These are phyloP conservation scores for Cladophialophora carrionii DNA, from an alignment of 2,329 filamentous ascomycete species.

Conservation along the genomic window DNA sequence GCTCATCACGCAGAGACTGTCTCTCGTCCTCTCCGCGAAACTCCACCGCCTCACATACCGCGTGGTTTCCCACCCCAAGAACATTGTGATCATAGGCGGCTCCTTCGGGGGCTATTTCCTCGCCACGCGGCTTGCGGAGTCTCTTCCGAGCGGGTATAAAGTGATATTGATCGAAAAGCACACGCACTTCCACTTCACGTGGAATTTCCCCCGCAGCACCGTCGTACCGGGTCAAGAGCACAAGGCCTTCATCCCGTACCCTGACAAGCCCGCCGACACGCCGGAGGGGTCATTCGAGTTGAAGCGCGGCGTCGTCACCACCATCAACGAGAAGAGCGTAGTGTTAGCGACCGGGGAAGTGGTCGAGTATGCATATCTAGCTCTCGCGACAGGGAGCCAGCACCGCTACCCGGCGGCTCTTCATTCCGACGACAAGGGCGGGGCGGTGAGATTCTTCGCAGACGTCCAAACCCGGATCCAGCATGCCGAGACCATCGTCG, in stretches of 20 bases:
- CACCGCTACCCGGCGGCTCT: conserved; percentile 20
- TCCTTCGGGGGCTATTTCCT: conserved; percentile 61
- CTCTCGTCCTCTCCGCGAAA: conserved; percentile 8
- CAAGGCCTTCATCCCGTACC: conserved; percentile 65
- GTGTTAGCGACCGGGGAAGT: conserved; percentile 49
- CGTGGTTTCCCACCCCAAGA: conserved; percentile 27
- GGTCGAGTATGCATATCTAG: conserved; percentile 59
- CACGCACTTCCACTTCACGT: conserved; percentile 64
- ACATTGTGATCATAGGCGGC: conserved; percentile 52
- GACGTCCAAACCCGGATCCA: conserved; percentile 41
- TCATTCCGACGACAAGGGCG: conserved; percentile 21
- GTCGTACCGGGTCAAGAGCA: conserved; percentile 61
- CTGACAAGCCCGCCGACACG: conserved; percentile 46
- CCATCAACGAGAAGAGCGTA: conserved; percentile 48
- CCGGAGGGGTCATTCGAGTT: conserved; percentile 46
- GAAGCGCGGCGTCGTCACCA: conserved; percentile 50
- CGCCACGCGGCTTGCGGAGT: conserved; percentile 53
- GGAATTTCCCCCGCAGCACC: conserved; percentile 62
- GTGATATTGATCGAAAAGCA: conserved; percentile 64
- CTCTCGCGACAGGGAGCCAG: conserved; percentile 61
- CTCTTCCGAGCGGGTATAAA: conserved; percentile 55
- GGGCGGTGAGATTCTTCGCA: conserved; percentile 28
- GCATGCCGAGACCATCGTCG: conserved; percentile 53
- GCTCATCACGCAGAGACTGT: conserved; percentile 8
- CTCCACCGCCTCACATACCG: conserved; percentile 34